A percentile compares a stretch with the other conserved stretches of the same genome.
These are phyloP conservation scores for Rhynchosporium secalis DNA, from an alignment of 2,329 filamentous ascomycete species.

Conservation along the genomic window DNA sequence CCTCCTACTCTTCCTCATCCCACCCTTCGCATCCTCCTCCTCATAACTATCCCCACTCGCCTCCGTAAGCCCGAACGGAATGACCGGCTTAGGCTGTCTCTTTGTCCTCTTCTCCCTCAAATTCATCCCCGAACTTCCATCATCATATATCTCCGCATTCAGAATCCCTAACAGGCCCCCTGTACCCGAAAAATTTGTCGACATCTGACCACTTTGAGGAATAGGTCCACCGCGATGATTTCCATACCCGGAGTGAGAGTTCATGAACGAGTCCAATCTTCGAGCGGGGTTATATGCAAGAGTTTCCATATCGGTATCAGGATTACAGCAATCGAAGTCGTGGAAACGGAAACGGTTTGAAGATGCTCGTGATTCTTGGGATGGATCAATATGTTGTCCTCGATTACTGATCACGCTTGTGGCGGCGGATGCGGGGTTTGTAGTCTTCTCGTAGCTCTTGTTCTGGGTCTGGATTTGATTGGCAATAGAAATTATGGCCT, in stretches of 20 bases:
- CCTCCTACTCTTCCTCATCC: slow-evolving; percentile 41
- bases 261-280: slow-evolving; percentile 26
- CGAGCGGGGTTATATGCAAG: slow-evolving; percentile 26
- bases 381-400: not conserved
- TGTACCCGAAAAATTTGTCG: slow-evolving; percentile 6
- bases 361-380: not conserved
- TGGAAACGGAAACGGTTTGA: slow-evolving; percentile 7
- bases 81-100: slow-evolving; percentile 19
- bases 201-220: slow-evolving; percentile 1
- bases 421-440: not conserved
- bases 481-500: slow-evolving; percentile 5
- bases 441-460: not conserved
- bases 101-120: slow-evolving; percentile 10
- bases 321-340: not conserved
- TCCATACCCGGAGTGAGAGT: slow-evolving; percentile 2
- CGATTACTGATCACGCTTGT: not conserved
- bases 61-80: slow-evolving; percentile 34
- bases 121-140: slow-evolving; percentile 36
- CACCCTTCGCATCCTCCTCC: slow-evolving; percentile 23
- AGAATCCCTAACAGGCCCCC: slow-evolving; percentile 42
- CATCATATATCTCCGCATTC: slow-evolving; percentile 49
- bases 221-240: slow-evolving; percentile 14
- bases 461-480: slow-evolving; percentile 3
- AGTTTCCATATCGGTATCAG: slow-evolving; percentile 28
- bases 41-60: slow-evolving; percentile 29